Conservation (phyloP, 2,329 filamentous ascomycete species). For the Cryphonectria japonica region DNA sequence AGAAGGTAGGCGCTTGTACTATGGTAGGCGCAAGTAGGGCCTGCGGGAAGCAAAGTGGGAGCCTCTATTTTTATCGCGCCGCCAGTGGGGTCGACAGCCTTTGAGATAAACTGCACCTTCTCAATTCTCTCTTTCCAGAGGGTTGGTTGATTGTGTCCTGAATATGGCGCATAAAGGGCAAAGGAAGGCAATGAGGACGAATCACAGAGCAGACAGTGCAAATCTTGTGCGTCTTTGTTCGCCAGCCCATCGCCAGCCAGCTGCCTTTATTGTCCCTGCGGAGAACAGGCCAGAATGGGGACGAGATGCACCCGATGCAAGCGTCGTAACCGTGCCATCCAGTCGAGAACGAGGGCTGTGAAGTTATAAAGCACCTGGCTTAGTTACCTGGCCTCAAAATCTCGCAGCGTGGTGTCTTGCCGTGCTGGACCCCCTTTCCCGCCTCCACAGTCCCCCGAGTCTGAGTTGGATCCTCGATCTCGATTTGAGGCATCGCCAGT, state of each 20-base stretch:
- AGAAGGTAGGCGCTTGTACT: background rate
- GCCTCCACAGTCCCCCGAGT: too few relatives aligned
- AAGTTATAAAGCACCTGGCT: background rate
- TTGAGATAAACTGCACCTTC: background rate
- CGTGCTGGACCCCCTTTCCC: background rate
- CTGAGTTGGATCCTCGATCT: background rate
- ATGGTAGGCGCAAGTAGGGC: background rate
- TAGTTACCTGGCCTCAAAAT: background rate
- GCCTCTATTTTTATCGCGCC: constrained; percentile 7
- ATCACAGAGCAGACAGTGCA: background rate
- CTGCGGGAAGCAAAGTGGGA: background rate
- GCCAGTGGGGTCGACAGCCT: background rate
- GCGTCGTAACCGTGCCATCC: background rate
- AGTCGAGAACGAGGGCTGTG: background rate
- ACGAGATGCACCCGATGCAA: background rate
- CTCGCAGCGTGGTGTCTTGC: background rate
- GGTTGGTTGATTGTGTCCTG: background rate
- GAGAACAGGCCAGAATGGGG: background rate
- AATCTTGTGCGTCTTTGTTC: background rate
- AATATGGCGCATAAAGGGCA: background rate
- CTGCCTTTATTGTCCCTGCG: background rate
- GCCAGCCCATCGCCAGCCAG: background rate
- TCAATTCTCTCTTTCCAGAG: background rate
- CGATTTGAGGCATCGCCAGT: background rate
- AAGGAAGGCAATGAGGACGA: background rate